A percentile compares a stretch with the other conserved stretches of the same genome.
phyloP scores from a whole-genome alignment of 345 rosid genomes.

The Raphanus sativus region DNA sequence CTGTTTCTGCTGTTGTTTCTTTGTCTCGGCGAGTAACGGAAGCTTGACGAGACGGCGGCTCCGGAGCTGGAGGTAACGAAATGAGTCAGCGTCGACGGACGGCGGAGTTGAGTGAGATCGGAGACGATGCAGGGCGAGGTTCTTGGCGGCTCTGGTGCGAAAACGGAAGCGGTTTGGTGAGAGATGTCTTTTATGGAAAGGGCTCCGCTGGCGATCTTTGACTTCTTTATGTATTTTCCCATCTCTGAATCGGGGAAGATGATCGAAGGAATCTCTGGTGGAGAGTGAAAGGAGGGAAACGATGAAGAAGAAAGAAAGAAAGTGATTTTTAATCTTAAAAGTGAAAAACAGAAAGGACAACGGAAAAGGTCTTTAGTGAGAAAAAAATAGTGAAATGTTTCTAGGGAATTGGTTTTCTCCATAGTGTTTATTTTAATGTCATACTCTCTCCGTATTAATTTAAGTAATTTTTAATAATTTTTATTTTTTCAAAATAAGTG shows the following conservation, averaged over 20 bases:
- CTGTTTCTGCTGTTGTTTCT: conserved; percentile 20
- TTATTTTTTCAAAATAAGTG: no score
- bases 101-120: conserved; percentile 23
- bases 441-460: no score
- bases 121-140: conserved; percentile 58
- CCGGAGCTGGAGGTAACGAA: conserved; percentile 62
- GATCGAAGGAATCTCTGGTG: not conserved
- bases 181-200: conserved; percentile 43
- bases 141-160: conserved; percentile 61
- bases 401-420: not conserved
- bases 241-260: conserved; percentile 27
- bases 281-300: conserved; percentile 36
- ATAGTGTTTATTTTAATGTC: not conserved
- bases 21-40: conserved; percentile 1
- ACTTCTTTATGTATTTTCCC: conserved; percentile 73
- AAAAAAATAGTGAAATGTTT: not conserved
- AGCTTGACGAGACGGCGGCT: conserved; percentile 59
- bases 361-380: not conserved
- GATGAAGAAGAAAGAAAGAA: conserved; percentile 17
- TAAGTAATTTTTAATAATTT: no score
- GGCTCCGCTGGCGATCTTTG: conserved; percentile 48
- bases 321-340: conserved; percentile 13
- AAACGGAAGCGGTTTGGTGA: conserved; percentile 39
- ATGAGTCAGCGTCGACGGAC: conserved; percentile 39
- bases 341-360: conserved; percentile 5